Evolutionary conservation across 2,329 filamentous ascomycete species (phyloP), one percentile per base, ranked within the genome.

Genomic region (Aureobasidium sp.): DNA sequence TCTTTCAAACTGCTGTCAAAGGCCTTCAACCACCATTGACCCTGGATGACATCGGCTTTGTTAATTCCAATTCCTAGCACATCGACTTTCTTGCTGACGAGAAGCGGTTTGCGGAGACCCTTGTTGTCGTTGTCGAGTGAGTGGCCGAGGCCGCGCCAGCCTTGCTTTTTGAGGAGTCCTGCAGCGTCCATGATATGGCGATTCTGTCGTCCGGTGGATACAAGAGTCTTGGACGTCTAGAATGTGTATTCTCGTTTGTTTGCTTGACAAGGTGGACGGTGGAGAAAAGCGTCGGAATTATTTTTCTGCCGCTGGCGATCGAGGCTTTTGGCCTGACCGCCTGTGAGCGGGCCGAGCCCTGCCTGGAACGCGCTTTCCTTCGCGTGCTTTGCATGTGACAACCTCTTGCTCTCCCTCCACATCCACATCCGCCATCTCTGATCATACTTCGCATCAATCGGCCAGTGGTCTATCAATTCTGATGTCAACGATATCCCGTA

Each of bases 21-120:
- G 11, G 94, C 94, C 62, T 90, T 88, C 75, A 96, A 81, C 94
- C 94, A 99, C 94, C 94, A 99, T 73, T 96, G 91, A 71, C 97
- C 93, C 67, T 82, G 80, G 36, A 83, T 79, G 32, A 79, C 79
- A 61, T 78, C 74, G 61, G 82, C 82, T 66, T 84, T 84, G 73
- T 90, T 91, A 71, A 89, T 86, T 60, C 93, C 93, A 5, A 97
- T 79, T 29, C 93, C 93, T 59, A 89, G 81, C 32, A 83, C 88
- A 73, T 96, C 89, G 68, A 87, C 82, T 75, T 96, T 96, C 68
- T 89, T 87, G 63, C 88, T 86, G 61, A 96, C 82, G 41, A 96
- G 85, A 32, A 97, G 82, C 5, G 93, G 93, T 68, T 89, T 89
- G 30, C 86, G 85, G 60, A 97, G 86, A 47, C 93, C 93, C 57